Conservation (phyloP, 1,284 basidiomycete genomes). For the Inonotus obliquus region DNA sequence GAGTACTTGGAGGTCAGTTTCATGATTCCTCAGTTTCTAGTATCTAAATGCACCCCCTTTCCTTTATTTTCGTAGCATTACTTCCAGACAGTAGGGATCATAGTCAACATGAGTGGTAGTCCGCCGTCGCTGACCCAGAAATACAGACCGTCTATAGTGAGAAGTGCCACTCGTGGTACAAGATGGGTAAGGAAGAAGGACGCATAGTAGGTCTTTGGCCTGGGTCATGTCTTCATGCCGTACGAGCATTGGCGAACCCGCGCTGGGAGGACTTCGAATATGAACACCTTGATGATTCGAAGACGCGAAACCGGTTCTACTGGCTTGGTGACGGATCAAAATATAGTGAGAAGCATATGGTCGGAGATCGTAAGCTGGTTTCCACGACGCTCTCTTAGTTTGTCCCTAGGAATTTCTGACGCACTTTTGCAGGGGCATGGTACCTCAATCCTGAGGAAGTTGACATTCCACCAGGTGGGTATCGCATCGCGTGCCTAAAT, state of each 20-base stretch:
- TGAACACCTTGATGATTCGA: constrained; percentile 37
- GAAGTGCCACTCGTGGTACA: constrained; percentile 63
- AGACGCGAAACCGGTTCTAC: constrained; percentile 43
- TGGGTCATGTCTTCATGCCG: constrained; percentile 50
- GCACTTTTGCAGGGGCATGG: constrained; percentile 2
- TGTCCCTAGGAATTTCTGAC: no score
- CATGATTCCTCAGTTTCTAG: background rate
- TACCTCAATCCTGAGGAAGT: constrained; percentile 5
- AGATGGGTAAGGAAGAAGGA: constrained; percentile 52
- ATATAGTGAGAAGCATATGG: constrained; percentile 37
- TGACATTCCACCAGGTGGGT: constrained; percentile 11
- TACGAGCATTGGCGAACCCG: constrained; percentile 44
- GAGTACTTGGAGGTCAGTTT: constrained; percentile 42
- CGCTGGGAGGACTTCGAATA: constrained; percentile 66
- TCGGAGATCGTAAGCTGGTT: constrained; percentile 41
- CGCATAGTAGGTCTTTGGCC: constrained; percentile 56
- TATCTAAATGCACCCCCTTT: background rate
- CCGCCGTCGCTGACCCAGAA: background rate
- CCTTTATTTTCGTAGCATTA: constrained; percentile 31
- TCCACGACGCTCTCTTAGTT: background rate
- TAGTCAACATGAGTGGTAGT: background rate
- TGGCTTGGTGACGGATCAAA: constrained; percentile 58
- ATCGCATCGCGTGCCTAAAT: no score
- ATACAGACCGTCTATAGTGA: constrained; percentile 51
- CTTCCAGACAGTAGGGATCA: constrained; percentile 39